These are phyloP conservation scores for Rhizomucor pusillus DNA, from an alignment of 371 early-diverging fungal genomes.

Conservation along the genomic window DNA sequence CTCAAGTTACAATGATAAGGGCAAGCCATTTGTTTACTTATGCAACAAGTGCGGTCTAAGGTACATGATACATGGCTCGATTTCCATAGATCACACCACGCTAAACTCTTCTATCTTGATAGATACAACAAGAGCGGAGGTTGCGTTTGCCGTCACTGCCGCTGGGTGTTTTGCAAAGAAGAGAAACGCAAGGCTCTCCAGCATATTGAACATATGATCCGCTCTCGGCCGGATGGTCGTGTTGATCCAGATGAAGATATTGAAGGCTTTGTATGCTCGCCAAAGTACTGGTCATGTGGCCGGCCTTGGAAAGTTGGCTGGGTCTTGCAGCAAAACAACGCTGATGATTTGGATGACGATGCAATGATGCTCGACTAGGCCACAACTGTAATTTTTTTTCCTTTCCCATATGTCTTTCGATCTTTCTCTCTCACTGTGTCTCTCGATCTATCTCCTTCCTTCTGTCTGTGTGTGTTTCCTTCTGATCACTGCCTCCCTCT, in stretches of 20 bases:
- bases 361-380: background rate
- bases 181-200: slow-evolving; percentile 48
- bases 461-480: too few species aligned
- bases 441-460: too few species aligned
- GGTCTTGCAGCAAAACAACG: slow-evolving; percentile 24
- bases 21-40: slow-evolving; percentile 44
- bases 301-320: slow-evolving; percentile 50
- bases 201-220: slow-evolving; percentile 40
- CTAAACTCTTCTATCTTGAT: slow-evolving; percentile 7
- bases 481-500: too few species aligned
- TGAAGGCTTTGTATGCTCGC: slow-evolving; percentile 40
- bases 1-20: slow-evolving; percentile 37
- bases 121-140: slow-evolving; percentile 51
- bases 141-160: slow-evolving; percentile 48
- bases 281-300: slow-evolving; percentile 49
- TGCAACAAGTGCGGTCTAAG: slow-evolving; percentile 56
- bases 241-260: slow-evolving; percentile 41
- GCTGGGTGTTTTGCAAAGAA: slow-evolving; percentile 53
- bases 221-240: slow-evolving; percentile 28
- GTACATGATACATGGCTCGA: too few species aligned
- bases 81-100: too few species aligned
- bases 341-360: slow-evolving; percentile 4
- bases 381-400: too few species aligned
- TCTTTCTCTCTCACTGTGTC: too few species aligned
- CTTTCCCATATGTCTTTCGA: too few species aligned